Conservation (phyloP, 345 rosid genomes). For the Hevea brasiliensis region DNA sequence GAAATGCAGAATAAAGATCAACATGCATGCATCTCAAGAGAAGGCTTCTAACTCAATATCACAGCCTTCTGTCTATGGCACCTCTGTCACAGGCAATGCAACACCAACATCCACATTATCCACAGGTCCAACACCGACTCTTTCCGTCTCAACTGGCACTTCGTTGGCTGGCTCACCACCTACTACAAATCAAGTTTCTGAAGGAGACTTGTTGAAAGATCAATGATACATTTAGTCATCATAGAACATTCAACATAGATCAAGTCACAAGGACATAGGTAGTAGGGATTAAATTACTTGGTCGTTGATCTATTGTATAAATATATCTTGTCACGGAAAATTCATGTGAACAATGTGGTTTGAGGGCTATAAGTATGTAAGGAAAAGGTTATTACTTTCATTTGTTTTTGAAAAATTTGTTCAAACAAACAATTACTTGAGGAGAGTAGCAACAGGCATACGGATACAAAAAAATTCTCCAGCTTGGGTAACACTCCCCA, state of each 20-base stretch:
- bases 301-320: not conserved
- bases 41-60: conserved; percentile 40
- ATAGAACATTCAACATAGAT: conserved; percentile 10
- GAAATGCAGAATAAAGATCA: conserved; percentile 70
- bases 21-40: conserved; percentile 71
- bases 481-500: too few species aligned
- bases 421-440: too few species aligned
- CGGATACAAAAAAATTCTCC: too few species aligned
- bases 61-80: conserved; percentile 30
- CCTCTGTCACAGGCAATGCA: conserved; percentile 30
- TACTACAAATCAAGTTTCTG: conserved; percentile 4
- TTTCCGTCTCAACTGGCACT: conserved; percentile 21
- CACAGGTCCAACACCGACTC: conserved; percentile 19
- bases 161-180: conserved; percentile 24
- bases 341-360: not conserved
- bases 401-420: too few species aligned
- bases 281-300: conserved; percentile 11
- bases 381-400: not conserved
- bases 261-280: not conserved
- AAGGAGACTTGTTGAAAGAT: conserved; percentile 20
- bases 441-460: too few species aligned
- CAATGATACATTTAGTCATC: conserved; percentile 10
- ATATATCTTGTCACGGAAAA: not conserved
- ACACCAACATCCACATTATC: conserved; percentile 25
- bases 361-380: not conserved